phyloP scores from a whole-genome alignment of 768 basidiomycete genomes.

The Mycena vitilis region DNA sequence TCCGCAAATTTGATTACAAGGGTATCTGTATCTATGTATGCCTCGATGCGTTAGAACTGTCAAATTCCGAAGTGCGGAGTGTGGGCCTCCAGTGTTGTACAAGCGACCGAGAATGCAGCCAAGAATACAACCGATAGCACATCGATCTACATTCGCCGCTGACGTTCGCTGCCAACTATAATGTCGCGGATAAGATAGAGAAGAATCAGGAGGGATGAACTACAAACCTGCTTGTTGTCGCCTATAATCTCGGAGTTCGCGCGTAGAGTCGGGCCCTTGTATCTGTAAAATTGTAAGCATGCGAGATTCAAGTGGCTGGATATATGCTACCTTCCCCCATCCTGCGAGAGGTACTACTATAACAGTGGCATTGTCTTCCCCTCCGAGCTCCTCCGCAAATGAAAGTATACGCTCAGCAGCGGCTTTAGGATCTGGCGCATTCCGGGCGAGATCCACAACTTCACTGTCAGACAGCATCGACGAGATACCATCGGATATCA shows the following conservation, averaged over 20 bases:
- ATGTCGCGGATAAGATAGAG: conserved; percentile 12
- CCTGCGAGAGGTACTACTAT: conserved; percentile 93
- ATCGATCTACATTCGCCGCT: conserved; percentile 66
- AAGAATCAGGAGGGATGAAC: not conserved
- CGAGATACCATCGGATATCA: conserved; percentile 95
- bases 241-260: conserved; percentile 85
- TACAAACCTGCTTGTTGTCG: conserved; percentile 68
- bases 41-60: not conserved
- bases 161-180: conserved; percentile 73
- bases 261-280: conserved; percentile 83
- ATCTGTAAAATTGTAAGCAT: conserved; percentile 44
- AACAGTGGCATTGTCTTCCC: conserved; percentile 92
- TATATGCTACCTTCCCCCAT: conserved; percentile 71
- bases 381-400: conserved; percentile 89
- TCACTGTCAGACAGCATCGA: conserved; percentile 94
- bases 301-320: not conserved
- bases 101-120: no score
- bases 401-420: conserved; percentile 88
- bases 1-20: conserved; percentile 73
- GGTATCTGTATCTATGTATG: conserved; percentile 10
- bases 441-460: conserved; percentile 89
- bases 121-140: not conserved
- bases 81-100: not conserved
- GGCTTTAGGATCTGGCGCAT: conserved; percentile 73
- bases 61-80: not conserved